phyloP scores from a whole-genome alignment of 2,329 filamentous ascomycete species.

The Pseudogymnoascus sp. region DNA sequence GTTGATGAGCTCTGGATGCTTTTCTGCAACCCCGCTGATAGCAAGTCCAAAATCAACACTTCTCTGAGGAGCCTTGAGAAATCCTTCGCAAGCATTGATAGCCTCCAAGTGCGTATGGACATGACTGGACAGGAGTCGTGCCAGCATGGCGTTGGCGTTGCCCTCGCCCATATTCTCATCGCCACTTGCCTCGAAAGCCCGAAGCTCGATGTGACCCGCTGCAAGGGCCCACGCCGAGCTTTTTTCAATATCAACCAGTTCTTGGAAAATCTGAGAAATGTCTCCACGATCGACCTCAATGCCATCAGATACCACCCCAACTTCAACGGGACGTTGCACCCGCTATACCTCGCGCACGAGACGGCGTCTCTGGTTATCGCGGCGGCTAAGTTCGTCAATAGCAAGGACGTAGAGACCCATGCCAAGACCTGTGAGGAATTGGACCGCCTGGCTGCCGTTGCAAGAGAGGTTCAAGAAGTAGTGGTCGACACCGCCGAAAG shows the following conservation, averaged over 20 bases:
- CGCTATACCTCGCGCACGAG: conserved; percentile 24
- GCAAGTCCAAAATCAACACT: neutral
- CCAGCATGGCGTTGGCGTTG: neutral
- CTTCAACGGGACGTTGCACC: conserved; percentile 19
- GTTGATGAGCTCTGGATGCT: conserved; percentile 6
- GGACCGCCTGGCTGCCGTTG: neutral
- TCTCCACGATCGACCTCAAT: neutral
- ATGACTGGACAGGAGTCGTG: neutral
- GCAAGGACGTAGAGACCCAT: conserved; percentile 8
- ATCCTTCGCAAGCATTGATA: neutral
- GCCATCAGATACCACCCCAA: neutral
- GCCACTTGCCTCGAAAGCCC: neutral
- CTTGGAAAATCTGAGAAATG: neutral
- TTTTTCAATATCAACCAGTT: neutral
- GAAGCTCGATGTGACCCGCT: neutral
- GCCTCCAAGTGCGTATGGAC: neutral
- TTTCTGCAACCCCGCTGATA: neutral
- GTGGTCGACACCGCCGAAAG: conserved; percentile 12
- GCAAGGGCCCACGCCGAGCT: neutral
- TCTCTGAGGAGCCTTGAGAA: neutral
- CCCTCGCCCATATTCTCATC: neutral
- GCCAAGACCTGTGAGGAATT: conserved; percentile 5
- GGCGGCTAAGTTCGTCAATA: conserved; percentile 17
- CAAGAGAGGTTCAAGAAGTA: conserved; percentile 15
- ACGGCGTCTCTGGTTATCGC: conserved; percentile 17